Evolutionary conservation across 2,329 filamentous ascomycete species (phyloP), one percentile per base, ranked within the genome.

Genomic region (Dothidotthia symphoricarpi): DNA sequence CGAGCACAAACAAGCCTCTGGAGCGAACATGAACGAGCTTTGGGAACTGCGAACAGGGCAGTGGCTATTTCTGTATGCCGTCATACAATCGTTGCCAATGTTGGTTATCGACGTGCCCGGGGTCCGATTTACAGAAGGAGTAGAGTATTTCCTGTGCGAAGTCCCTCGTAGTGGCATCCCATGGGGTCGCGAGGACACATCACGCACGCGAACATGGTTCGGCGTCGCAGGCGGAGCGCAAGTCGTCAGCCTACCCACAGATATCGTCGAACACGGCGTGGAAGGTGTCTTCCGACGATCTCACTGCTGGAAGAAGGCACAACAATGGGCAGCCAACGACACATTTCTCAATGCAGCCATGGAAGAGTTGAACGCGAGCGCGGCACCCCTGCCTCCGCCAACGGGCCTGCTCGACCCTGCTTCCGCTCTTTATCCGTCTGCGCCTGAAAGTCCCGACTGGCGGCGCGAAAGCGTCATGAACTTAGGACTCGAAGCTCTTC

Each of bases 111-210:
- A 93, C 62, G 85, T 84, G 0, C 84, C 85, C 0, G 82, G 77
- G 8, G 69, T 90, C 29, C 77, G 76, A 36, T 82, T 77, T 61
- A 84, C 80, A 0, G 79, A 88, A 34, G 82, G 78, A 1, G 84
- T 88, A 2, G 87, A 91, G 63, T 88, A 91, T 67, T 93, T 91
- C 70, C 72, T 91, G 17, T 90, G 86, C 63, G 76, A 88, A 59
- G 80, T 85, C 3, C 83, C 86, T 0, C 78, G 85, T 56, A 83
- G 83, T 13, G 82, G 82, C 37, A 74, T 81, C 0, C 86, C 87
- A 0, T 93, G 87, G 87, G 73, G 82, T 30, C 78, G 81, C 37
- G 83, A 85, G 36, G 78, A 79, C 39, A 66, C 62, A 10, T 53
- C 47, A 25, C 73, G 75, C 24, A 71, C 80, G 31, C 76, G 83